Evolutionary conservation across 2,329 filamentous ascomycete genomes (phyloP).

Genomic region (Alternaria alternata): DNA sequence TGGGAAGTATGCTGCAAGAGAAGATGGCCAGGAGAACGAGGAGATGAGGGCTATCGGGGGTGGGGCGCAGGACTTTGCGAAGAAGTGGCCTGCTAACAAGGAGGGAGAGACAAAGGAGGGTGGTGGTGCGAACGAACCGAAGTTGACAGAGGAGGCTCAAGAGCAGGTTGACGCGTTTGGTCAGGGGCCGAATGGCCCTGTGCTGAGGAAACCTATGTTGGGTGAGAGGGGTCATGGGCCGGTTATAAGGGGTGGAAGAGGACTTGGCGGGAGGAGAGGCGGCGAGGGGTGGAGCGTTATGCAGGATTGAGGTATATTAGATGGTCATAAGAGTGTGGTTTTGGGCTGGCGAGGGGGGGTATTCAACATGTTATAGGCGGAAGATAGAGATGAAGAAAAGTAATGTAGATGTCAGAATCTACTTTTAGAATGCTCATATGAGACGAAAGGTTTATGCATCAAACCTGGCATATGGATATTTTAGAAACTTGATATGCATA

Average conservation of each 20-base stretch:
- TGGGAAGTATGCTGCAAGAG: conserved; percentile 34
- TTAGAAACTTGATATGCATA: not conserved
- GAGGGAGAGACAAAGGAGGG: not conserved
- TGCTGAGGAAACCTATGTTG: conserved; percentile 29
- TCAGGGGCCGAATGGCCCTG: conserved; percentile 19
- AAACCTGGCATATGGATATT: not conserved
- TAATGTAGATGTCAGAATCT: not conserved
- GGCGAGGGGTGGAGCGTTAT: conserved; percentile 30
- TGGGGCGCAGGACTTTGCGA: conserved; percentile 43
- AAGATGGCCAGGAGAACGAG: conserved; percentile 30
- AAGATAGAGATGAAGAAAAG: not conserved
- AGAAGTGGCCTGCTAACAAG: conserved; percentile 31
- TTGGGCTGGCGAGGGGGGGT: not conserved
- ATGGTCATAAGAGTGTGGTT: not conserved
- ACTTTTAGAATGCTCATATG: not conserved
- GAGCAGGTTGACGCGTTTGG: conserved; percentile 11
- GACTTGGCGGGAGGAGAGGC: conserved; percentile 12
- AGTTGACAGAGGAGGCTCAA: conserved; percentile 2
- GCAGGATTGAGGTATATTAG: conserved; percentile 14
- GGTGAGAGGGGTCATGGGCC: conserved; percentile 43
- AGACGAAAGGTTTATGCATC: fast-evolving
- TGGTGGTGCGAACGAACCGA: not conserved
- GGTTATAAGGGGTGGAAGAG: conserved; percentile 26
- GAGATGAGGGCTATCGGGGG: conserved; percentile 45
- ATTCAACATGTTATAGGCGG: not conserved